Base-by-base conservation (phyloP, 805 yeast genomes). In the Wickerhamiella slavikovae region DNA sequence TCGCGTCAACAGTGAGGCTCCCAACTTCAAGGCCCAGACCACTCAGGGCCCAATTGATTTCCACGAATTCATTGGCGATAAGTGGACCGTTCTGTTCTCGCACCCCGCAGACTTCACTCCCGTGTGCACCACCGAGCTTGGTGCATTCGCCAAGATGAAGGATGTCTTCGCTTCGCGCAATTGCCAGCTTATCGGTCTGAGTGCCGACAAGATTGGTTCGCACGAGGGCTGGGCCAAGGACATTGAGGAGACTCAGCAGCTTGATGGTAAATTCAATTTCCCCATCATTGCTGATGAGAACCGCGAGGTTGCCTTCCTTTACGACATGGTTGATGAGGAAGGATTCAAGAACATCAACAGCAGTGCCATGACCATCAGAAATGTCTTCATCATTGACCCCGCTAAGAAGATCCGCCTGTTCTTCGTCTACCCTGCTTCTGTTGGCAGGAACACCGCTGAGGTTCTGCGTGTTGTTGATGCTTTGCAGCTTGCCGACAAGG, bases 41-140 rank as follows among this genome's bases (percentile, higher is more conserved):
- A 77, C 93, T 35, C 62, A 62, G 38, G 95, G 95, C 34, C 67
- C 68, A 38, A 68, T 82, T 48, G 68, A 77, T 41, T 82, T 82
- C 70, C 92, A 82, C 59, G 72, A 83, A 37, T 82, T 62, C 62
- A 62, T 80, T 43, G 85, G 85, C 28, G 69, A 75, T 56, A 66
- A 72, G 27, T 82, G 95, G 95, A 71, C 73, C 28, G 71, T 82
- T 29, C 62, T 82, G 47, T 82, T 82, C 59, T 77, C 92, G 16
- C 95, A 82, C 55, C 95, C 95, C 38, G 93, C 82, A 32, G 95
- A 82, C 55, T 83, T 79, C 64, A 82, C 95, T 13, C 95, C 95
- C 28, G 93, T 82, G 32, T 82, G 95, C 57, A 83, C 94, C 47
- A 82, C 94, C 33, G 95, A 82, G 61, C 65, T 82, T 49, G 93